Percentiles rank a stretch among this genome's conserved stretches.
Conservation (phyloP, 257 asterid genomes). For the Solanum sejunctum region DNA sequence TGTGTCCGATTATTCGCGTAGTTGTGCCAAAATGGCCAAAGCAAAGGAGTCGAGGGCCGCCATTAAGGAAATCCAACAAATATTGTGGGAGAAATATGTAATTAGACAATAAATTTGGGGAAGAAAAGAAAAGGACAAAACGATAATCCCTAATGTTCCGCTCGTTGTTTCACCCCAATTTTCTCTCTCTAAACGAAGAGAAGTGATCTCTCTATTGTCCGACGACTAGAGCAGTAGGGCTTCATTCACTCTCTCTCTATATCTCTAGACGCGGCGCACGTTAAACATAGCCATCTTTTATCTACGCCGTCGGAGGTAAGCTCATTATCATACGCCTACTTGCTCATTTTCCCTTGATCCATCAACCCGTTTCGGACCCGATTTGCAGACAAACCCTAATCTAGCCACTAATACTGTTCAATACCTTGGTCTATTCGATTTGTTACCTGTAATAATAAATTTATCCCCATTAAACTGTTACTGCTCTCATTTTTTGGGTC, state of each 20-base stretch:
- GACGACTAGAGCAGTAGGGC: constrained; percentile 46
- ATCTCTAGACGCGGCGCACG: constrained; percentile 33
- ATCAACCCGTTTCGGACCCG: not conserved
- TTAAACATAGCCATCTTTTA: constrained; percentile 27
- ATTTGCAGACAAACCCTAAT: not conserved
- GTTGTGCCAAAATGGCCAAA: not conserved
- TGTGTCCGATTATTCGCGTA: too few species aligned
- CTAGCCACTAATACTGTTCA: not conserved
- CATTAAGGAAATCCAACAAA: not conserved
- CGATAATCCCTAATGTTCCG: not conserved
- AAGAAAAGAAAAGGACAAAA: not conserved
- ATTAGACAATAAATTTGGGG: not conserved
- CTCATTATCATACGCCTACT: constrained; percentile 9
- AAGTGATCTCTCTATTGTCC: constrained; percentile 14
- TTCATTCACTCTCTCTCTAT: constrained; percentile 16
- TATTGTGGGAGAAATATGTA: not conserved
- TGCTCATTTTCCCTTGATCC: not conserved
- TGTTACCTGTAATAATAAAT: not conserved
- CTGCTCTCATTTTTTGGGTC: not conserved
- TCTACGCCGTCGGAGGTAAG: constrained; percentile 48
- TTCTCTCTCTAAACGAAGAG: constrained; percentile 3
- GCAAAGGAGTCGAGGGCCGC: not conserved
- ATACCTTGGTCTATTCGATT: constrained; percentile 4
- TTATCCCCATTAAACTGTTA: not conserved
- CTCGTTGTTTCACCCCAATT: not conserved